phyloP scores from a whole-genome alignment of 257 asterid genomes.

The Coffea canephora region DNA sequence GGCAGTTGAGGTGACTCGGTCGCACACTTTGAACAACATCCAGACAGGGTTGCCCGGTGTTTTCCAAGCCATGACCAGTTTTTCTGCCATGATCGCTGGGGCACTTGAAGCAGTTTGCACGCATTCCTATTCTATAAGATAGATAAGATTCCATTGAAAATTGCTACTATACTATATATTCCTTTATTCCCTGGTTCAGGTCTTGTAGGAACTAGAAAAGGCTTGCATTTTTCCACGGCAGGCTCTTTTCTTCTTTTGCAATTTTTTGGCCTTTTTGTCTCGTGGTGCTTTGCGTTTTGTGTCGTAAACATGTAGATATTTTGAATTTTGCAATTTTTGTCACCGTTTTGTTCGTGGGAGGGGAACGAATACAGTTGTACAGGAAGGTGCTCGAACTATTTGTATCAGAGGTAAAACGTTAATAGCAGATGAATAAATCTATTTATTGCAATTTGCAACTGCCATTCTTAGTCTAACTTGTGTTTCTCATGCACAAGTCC shows the following conservation, averaged over 20 bases:
- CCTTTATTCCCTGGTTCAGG: constrained; percentile 24
- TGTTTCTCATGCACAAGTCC: not conserved
- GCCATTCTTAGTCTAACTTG: not conserved
- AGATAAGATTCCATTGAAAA: constrained; percentile 6
- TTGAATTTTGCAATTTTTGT: constrained; percentile 58
- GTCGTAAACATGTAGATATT: constrained; percentile 51
- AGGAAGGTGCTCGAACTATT: constrained; percentile 44
- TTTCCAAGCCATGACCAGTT: constrained; percentile 96
- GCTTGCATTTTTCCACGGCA: constrained; percentile 33
- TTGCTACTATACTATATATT: constrained; percentile 14
- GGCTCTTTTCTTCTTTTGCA: constrained; percentile 4
- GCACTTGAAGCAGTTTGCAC: constrained; percentile 80
- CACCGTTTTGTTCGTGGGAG: constrained; percentile 33
- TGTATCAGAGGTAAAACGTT: constrained; percentile 35
- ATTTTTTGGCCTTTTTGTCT: constrained; percentile 2
- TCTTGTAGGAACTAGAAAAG: constrained; percentile 43
- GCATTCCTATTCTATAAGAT: constrained; percentile 73
- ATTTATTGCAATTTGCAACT: not conserved
- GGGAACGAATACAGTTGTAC: constrained; percentile 44
- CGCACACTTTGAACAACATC: constrained; percentile 85
- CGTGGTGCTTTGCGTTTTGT: constrained; percentile 16
- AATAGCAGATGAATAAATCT: constrained; percentile 40
- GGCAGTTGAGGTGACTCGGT: constrained; percentile 90
- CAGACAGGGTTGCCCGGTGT: constrained; percentile 98
- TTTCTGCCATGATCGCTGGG: constrained; percentile 72